These are phyloP conservation scores for Clavulina sp. DNA, from an alignment of 768 basidiomycete genomes.

Conservation along the genomic window DNA sequence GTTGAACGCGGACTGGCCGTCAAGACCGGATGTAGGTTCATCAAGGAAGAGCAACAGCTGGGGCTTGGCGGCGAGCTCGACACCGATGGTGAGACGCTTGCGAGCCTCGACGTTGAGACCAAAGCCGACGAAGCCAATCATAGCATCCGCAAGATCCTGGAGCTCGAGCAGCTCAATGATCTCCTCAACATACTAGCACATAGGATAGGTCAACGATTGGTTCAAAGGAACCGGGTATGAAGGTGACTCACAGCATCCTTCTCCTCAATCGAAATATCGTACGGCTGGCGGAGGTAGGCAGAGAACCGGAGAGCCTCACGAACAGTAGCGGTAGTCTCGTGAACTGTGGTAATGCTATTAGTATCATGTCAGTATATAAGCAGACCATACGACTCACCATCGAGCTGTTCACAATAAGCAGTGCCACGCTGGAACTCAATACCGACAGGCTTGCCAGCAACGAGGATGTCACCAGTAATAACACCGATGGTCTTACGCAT, in stretches of 20 bases:
- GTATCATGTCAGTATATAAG: neutral
- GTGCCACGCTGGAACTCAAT: slow-evolving; percentile 14
- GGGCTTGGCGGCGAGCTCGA: slow-evolving; percentile 41
- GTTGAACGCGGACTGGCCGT: slow-evolving; percentile 27
- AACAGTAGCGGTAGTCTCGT: slow-evolving; percentile 34
- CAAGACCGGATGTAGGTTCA: slow-evolving; percentile 63
- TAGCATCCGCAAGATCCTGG: slow-evolving; percentile 27
- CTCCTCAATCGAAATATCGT: slow-evolving; percentile 19
- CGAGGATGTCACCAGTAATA: slow-evolving; percentile 26
- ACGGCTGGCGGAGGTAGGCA: slow-evolving; percentile 29
- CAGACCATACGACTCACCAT: slow-evolving; percentile 2
- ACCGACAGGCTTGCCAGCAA: slow-evolving; percentile 13
- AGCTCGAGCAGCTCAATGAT: slow-evolving; percentile 28
- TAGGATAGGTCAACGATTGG: slow-evolving; percentile 24
- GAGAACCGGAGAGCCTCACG: slow-evolving; percentile 31
- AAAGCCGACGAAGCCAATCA: slow-evolving; percentile 27
- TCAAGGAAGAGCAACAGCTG: slow-evolving; percentile 71
- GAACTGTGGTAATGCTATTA: slow-evolving; percentile 14
- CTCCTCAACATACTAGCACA: slow-evolving; percentile 20
- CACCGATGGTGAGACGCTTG: slow-evolving; percentile 36
- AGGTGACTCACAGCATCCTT: slow-evolving; percentile 30
- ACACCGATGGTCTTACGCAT: slow-evolving; percentile 23
- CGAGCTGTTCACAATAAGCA: slow-evolving; percentile 23
- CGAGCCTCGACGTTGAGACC: slow-evolving; percentile 23
- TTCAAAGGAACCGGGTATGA: slow-evolving; percentile 28